Evolutionary conservation across 2,329 filamentous ascomycete genomes (phyloP), one percentile per base, ranked within the genome.

Genomic region (Aspergillus tanneri): DNA sequence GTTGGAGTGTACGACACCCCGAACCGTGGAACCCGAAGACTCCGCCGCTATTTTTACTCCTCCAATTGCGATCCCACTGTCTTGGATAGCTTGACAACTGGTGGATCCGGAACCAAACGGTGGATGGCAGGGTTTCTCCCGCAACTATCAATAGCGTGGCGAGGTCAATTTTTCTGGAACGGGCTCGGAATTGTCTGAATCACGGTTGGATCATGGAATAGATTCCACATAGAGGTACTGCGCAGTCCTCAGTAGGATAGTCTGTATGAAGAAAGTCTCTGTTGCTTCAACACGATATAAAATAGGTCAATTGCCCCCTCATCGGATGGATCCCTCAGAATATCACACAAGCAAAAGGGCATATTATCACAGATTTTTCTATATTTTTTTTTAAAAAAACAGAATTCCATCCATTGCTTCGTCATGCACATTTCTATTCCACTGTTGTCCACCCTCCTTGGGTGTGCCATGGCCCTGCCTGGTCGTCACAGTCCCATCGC

Each of bases 401-500:
- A n/a, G n/a, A n/a, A 34, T 18, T 18, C 3, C 30, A 34, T 7
- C 30, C 14, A 34, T 34, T 22, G 11, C 18, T 22, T 21, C 38
- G 37, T 8, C 16, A 46, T 49, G 47, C 32, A 25, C 32, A 22
- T 19, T 8, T 10, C 28, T 16, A 11, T 41, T 5, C 49, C 59
- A 24, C 21, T 57, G 19, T 28, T 60, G 18, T 49, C 50, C 10
- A 52, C 58, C 48, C 54, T 62, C 19, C 49, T 51, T 14, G 55
- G 58, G 41, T 52, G 51, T 43, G 47, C 59, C 39, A 22, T 58
- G 27, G 59, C 58, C 25, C 48, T 54, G 10, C 56, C 59, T 14
- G 49, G 54, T 21, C 24, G 38, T 10, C 48, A 57, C 37, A 47
- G 22, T 24, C 38, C 40, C 5, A 50, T 38, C n/a, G 3, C 36